Base-by-base conservation (phyloP, 2,329 filamentous ascomycete species). In the Pseudogymnoascus sp. region DNA sequence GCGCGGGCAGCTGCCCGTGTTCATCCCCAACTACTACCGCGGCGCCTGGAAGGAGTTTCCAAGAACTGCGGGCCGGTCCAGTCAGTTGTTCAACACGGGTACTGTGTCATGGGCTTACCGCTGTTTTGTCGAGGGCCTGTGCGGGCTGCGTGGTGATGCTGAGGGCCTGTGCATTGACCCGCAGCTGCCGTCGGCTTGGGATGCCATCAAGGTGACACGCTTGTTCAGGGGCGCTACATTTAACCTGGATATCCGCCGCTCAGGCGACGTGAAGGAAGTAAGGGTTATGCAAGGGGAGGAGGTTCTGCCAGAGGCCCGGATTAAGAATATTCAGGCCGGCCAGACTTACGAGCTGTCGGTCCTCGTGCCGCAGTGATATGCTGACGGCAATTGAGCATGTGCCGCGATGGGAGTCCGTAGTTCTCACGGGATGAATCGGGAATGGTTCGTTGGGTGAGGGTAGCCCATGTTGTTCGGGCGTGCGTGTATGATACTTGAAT, bases 11-110 rank as follows among this genome's bases (percentile, higher is more conserved):
- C 73, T 85, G 50, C 82, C 82, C 0, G 76, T 83, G 15, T 85
- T 80, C 69, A 81, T 84, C 40, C 82, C 82, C 13, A 85, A 84
- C 69, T 85, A 84, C 73, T 85, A 84, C 74, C 79, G 81, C 19
- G 81, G 80, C 1, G 81, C 78, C 0, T 82, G 76, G 71, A 75
- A 75, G 61, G 70, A 78, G 69, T 78, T 76, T 67, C 80, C 80
- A 2, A 73, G 81, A 50, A 83, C 82, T 0, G 82, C 82, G 4
- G 82, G 82, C 2, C 78, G 82, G 0, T 83, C 80, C 9, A 83
- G 80, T 67, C 82, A 83, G 70, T 70, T 85, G 15, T 84, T 85
- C 74, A 84, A 84, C 70, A 85, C 82, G 1, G 82, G 82, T 3
- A 84, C 82, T 5, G 79, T 83, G 23, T 79, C 80, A 17, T 85